These are phyloP conservation scores for Podaxis mareebaensis DNA, from an alignment of 768 basidiomycete species.

Conservation along the genomic window DNA sequence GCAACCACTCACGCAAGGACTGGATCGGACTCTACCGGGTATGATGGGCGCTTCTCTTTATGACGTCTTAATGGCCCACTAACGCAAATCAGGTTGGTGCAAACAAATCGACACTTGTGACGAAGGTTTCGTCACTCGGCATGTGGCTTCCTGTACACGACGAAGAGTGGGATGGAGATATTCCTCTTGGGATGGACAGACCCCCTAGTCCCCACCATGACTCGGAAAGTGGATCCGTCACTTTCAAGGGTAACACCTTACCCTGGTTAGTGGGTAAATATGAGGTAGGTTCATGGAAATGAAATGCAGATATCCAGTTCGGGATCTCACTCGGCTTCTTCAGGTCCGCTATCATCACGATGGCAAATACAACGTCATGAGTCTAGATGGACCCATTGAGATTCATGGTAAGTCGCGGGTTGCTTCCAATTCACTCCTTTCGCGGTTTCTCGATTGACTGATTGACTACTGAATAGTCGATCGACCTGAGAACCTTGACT, in stretches of 20 bases:
- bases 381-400: slow-evolving; percentile 80
- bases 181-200: slow-evolving; percentile 52
- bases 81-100: slow-evolving; percentile 67
- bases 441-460: slow-evolving; percentile 14
- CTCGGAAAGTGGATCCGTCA: slow-evolving; percentile 60
- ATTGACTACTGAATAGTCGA: slow-evolving; percentile 51
- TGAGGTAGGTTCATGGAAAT: slow-evolving; percentile 55
- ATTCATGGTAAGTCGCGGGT: slow-evolving; percentile 68
- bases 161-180: slow-evolving; percentile 93
- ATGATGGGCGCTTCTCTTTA: slow-evolving; percentile 20
- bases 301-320: background rate
- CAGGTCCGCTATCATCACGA: slow-evolving; percentile 93
- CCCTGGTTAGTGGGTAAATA: slow-evolving; percentile 88
- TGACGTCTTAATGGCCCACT: slow-evolving; percentile 13
- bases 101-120: slow-evolving; percentile 81
- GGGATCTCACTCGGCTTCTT: slow-evolving; percentile 5
- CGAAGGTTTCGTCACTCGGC: slow-evolving; percentile 81
- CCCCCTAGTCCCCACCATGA: slow-evolving; percentile 38
- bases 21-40: slow-evolving; percentile 96
- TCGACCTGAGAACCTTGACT: slow-evolving; percentile 62
- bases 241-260: slow-evolving; percentile 76
- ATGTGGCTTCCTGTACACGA: slow-evolving; percentile 92
- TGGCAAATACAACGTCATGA: slow-evolving; percentile 96
- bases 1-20: slow-evolving; percentile 84
- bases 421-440: background rate